Evolutionary conservation across 2,329 filamentous ascomycete genomes (phyloP), one percentile per base, ranked within the genome.

Genomic region (Coleophoma crateriformis): DNA sequence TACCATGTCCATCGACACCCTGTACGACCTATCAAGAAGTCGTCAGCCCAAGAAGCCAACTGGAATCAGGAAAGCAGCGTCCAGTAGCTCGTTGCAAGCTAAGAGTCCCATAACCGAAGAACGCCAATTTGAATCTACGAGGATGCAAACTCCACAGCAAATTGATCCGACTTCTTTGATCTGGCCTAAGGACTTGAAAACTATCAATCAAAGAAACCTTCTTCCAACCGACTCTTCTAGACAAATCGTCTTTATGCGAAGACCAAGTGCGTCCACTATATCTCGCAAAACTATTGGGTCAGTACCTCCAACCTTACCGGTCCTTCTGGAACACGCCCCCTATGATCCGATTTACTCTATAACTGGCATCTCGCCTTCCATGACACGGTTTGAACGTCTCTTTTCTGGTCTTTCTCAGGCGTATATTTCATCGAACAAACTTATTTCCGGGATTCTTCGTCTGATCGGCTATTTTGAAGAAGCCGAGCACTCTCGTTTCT

Each of bases 391-490:
- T 53, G 82, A 85, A 63, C 82, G 78, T 60, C 68, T 85, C 13
- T 82, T 78, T 13, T 71, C 78, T 4, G 80, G 76, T 0, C 69
- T 85, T 12, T 62, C 60, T 4, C 62, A 63, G 46, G 54, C 61
- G 8, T 63, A 62, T 38, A 56, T 62, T 37, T 61, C 81, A 77
- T 1, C 74, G 69, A 6, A 74, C 69, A 20, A 76, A 83, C 2
- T 87, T 77, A 73, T 83, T 77, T 55, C 64, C 62, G 74, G 87
- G 54, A 60, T 84, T 10, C 79, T 82, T 14, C 74, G 77, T 19
- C 69, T 86, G 41, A 67, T 85, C 12, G 82, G 80, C 2, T 91
- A 89, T 61, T 90, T 89, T 58, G 87, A 91, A 62, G 87, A 91
- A 58, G 75, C 85, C 47, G 77, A 81, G 15, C 73, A 80, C 47